Evolutionary conservation across 1,284 basidiomycete species (phyloP), one percentile per base, ranked within the genome.

Genomic region (Termitomyces sp.): DNA sequence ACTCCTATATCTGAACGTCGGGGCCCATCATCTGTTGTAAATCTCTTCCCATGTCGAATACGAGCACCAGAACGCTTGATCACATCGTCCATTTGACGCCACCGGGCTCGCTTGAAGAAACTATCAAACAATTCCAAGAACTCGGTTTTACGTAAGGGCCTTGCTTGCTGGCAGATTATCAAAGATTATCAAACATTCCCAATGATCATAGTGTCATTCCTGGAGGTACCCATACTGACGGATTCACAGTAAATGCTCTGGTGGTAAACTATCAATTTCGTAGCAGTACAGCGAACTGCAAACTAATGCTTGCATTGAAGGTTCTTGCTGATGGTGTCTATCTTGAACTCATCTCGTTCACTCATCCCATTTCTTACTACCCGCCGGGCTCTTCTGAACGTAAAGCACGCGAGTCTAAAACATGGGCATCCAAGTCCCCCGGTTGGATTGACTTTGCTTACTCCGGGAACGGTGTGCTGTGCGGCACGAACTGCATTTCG

Each of bases 371-470:
- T 5, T 71, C 74, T 0, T 64, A 76, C 57, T 85, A 83, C 56
- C 77, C 79, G 1, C 68, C 70, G 0, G 72, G 67, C 5, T 76
- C 77, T 16, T 73, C 75, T 19, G 70, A 69, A 34, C 73, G 76
- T 14, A 47, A 61, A 1, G 63, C 61, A 9, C 76, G 81, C 4
- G 74, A 76, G 14, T 41, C 57, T 1, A 72, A 80, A 57, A 68
- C 68, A 2, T 88, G 84, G 84, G 77, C 78, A 0, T 56, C 64
- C 14, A 79, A 78, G 57, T 26, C 60, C 0, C 75, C 75, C 0
- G 85, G 84, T 9, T 87, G 84, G 82, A 79, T 84, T 54, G 83
- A 85, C 61, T 84, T 73, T 58, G 76, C 81, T 1, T 81, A 81
- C 62, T 75, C 83, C 16, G 74, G 74, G 10, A 76, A 72, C 44